Base-by-base conservation (phyloP, 2,329 filamentous ascomycete species). In the Onygenales sp. region DNA sequence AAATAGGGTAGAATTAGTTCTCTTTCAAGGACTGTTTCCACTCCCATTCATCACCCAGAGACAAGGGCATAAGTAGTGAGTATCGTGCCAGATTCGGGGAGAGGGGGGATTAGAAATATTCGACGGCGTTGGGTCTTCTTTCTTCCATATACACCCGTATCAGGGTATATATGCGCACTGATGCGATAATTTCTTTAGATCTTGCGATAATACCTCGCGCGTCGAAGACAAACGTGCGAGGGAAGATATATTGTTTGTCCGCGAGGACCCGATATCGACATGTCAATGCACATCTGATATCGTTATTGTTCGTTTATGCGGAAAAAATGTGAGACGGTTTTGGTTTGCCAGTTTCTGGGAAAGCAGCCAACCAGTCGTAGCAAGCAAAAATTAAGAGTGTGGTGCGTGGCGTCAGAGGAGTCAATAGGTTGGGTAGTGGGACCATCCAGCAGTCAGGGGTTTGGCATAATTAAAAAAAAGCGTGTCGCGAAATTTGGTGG, bases 221-320 rank as follows among this genome's bases (percentile, higher is more conserved):
- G 10, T 37, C n/a, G 46, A 11, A 48, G 33, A 21, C 10, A 36
- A 36, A n/a, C 5, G 14, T 14, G 27, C 37, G 46, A n/a, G 46
- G 39, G 39, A 40, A 47, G 37, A 55, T 56, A 54, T 52, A 48
- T 52, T 43, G 54, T 57, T 52, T 56, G 67, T 69, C 67, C 67
- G 64, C 58, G 65, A 67, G 67, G 66, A 70, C 66, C 11, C 39
- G 52, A 27, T 49, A 58, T 56, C 53, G 53, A 52, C 9, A 47
- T 34, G 9, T 13, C 31, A 27, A 27, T 65, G 62, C 65, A 66
- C 64, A 58, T 42, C 32, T n/a, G 39, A 50, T 36, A 50, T 17
- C 27, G 21, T 32, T 43, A 9, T 34, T 42, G 37, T n/a, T 50
- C 6, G 14, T 50, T 17, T 50, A 40, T 34, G 6, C 49, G 48